Evolutionary conservation across 352 stramenopile species (phyloP), one percentile per base, ranked within the genome.

Genomic region (Globisporangium canariense): DNA sequence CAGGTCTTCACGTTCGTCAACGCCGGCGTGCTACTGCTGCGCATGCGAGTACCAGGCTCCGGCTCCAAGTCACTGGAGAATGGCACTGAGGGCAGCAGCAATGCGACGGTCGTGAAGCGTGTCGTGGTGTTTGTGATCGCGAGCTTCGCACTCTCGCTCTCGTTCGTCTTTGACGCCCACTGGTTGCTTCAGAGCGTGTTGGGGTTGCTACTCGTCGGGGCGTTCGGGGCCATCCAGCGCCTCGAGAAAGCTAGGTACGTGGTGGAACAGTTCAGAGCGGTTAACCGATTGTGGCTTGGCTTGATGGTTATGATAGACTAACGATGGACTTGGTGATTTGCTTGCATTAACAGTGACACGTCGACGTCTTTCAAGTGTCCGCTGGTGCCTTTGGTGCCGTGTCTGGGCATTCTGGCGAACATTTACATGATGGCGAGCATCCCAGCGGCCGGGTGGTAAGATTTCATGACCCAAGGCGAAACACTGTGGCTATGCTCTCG

Each of bases 1-100:
- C 83, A 97, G 77, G 92, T 97, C 2, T 98, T 97, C 58, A 97
- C 89, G n/a, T 97, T 97, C 59, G 90, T 97, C 14, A 95, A 97
- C 71, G 88, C 90, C 34, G 92, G 90, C n/a, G 88, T 97, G 16
- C 71, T 97, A 36, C 60, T 97, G 14, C 55, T 96, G 34, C 83
- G 86, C 16, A 88, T 91, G 83, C 81, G 79, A 54, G 65, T 75
- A 11, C 75, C 67, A 25, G 55, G 57, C 50, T 30, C 14, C 9
- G 20, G 14, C 14, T 47, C 14, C 16, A 16, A 49, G 43, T 11
- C 18, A 11, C 6, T 49, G 14, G 43, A 49, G 16, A 28, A 30
- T 13, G 43, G 47, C 22, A 62, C 18, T 36, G 40, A 16, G 16
- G 18, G 41, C 53, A 82, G 66, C 18, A 49, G 43, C 16, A 71